These are phyloP conservation scores for Hygrocybe punicea DNA, from an alignment of 768 basidiomycete species.

Conservation along the genomic window DNA sequence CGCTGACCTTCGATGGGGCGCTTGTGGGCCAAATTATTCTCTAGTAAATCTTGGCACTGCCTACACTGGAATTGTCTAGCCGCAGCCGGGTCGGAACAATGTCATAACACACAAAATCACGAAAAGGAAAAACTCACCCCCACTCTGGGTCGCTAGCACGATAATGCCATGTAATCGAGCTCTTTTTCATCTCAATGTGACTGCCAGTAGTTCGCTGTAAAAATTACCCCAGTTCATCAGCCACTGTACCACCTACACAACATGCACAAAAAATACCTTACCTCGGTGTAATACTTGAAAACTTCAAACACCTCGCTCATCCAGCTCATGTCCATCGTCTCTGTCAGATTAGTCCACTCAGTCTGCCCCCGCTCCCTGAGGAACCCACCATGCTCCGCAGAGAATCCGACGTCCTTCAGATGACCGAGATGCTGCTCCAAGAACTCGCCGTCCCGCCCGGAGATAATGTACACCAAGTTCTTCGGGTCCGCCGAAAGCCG, in stretches of 20 bases:
- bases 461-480: slow-evolving; percentile 96
- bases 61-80: slow-evolving; percentile 85
- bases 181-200: slow-evolving; percentile 95
- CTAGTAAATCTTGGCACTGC: slow-evolving; percentile 93
- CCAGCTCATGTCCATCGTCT: slow-evolving; percentile 94
- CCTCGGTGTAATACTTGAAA: slow-evolving; percentile 94
- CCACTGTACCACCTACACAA: neutral
- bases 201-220: slow-evolving; percentile 85
- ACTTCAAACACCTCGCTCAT: slow-evolving; percentile 94
- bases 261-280: slow-evolving; percentile 33
- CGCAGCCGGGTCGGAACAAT: neutral
- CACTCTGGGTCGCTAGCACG: slow-evolving; percentile 90
- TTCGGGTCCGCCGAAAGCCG: slow-evolving; percentile 72
- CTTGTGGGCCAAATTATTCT: slow-evolving; percentile 90
- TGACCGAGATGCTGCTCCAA: slow-evolving; percentile 89
- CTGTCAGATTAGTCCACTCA: slow-evolving; percentile 87
- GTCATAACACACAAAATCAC: slow-evolving; percentile 6
- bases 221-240: slow-evolving; percentile 11
- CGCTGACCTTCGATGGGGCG: slow-evolving; percentile 84
- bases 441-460: slow-evolving; percentile 91
- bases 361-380: slow-evolving; percentile 64
- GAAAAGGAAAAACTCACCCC: slow-evolving; percentile 57
- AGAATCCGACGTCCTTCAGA: slow-evolving; percentile 78
- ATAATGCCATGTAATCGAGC: slow-evolving; percentile 98
- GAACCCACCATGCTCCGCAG: slow-evolving; percentile 95